Evolutionary conservation across 352 stramenopile species (phyloP).

Genomic region (Phytophthora sp.): DNA sequence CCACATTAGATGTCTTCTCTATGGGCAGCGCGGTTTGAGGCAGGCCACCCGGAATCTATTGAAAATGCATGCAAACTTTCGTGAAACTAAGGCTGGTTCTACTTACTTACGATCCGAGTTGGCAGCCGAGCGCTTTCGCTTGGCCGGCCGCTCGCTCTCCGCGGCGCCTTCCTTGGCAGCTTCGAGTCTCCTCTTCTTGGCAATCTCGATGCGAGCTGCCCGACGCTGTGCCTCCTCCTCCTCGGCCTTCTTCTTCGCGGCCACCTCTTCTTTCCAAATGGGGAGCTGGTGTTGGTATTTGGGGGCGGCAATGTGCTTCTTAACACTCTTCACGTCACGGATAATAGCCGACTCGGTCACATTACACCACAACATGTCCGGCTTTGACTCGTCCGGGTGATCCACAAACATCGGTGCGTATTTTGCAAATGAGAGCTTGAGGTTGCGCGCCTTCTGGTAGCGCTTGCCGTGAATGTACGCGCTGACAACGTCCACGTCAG

Average conservation of each 20-base stretch:
- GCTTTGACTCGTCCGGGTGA: conserved; percentile 62
- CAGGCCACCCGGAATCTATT: conserved; percentile 19
- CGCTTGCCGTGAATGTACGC: conserved; percentile 64
- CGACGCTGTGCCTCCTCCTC: conserved; percentile 37
- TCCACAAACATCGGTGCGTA: conserved; percentile 72
- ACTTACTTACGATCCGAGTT: conserved; percentile 28
- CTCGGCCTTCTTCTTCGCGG: conserved; percentile 42
- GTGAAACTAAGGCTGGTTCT: conserved; percentile 19
- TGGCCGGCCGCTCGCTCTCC: conserved; percentile 19
- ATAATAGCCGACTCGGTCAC: conserved; percentile 66
- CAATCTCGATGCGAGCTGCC: conserved; percentile 30
- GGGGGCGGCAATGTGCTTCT: conserved; percentile 55
- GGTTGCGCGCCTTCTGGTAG: conserved; percentile 52
- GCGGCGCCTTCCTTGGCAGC: conserved; percentile 17
- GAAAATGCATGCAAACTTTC: conserved; percentile 24
- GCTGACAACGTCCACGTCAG: conserved; percentile 55
- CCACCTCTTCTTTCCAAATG: conserved; percentile 56
- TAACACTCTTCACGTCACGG: conserved; percentile 52
- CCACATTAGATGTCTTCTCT: no score
- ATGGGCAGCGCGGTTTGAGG: no score
- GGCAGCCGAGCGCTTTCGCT: conserved; percentile 22
- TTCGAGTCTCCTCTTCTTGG: conserved; percentile 42
- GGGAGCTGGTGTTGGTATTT: conserved; percentile 69
- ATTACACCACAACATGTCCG: conserved; percentile 64
- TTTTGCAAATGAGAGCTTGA: conserved; percentile 54